Evolutionary conservation across 768 basidiomycete genomes (phyloP), one percentile per base, ranked within the genome.

Genomic region (Panellus pusillus): DNA sequence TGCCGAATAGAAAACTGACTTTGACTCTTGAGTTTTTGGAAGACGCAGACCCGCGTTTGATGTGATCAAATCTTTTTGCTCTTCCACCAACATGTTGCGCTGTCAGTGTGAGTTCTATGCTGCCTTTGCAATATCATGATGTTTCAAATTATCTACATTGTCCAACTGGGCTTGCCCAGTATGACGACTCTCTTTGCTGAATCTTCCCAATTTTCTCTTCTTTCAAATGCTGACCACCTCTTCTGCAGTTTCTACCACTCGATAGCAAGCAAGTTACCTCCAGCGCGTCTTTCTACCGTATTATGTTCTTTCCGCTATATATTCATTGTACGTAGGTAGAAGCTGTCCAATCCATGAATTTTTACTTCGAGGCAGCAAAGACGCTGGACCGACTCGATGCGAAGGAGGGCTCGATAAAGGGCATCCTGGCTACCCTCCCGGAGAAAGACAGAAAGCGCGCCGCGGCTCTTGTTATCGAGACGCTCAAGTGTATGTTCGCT

Each of bases 351-450:
- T 47, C 66, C 71, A 96, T 97, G 94, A 95, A 95, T 76, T 94
- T 96, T 74, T 97, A 97, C 75, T 93, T 93, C 74, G 87, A 91
- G 68, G 91, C 93, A 60, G 87, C 87, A 61, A 79, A 84, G 64
- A 79, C 85, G 5, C 75, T 98, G 63, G 93, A 96, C 67, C 86
- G 86, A 61, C 79, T 98, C 54, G 90, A 95, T 67, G 80, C 83
- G 40, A 93, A 89, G 68, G 79, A 93, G 69, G 94, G 93, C n/a
- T 95, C 92, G 13, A 89, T 98, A 65, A 94, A 96, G 66, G 82
- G 94, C 49, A 70, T 93, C 31, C 73, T 96, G 38, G 82, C 83
- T 17, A 80, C 82, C 50, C 74, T 93, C 27, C 82, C 89, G 24
- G 83, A 86, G 66, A 86, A 86, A 70, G 79, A 80, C 61, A 80